Evolutionary conservation across 106 monocot species (phyloP).

Genomic region (Amphibolis antarctica): DNA sequence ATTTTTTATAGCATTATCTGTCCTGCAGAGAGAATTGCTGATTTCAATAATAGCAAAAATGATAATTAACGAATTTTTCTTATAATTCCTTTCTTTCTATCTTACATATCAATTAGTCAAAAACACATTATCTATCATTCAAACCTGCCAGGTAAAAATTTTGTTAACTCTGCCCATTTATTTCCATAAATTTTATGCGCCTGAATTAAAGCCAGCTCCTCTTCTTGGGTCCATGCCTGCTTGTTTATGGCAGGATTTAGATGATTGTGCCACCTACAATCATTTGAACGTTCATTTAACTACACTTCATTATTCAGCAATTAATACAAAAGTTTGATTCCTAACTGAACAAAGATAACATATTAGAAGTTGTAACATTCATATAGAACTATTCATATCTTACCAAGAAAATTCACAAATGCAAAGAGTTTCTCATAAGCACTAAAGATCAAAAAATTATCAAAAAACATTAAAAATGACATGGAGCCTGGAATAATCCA

Average conservation of each 20-base stretch:
- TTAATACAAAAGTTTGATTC: background rate
- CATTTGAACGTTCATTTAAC: background rate
- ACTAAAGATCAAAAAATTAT: too few species aligned
- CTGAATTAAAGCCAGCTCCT: conserved; percentile 19
- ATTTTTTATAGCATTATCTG: conserved; percentile 97
- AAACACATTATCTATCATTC: background rate
- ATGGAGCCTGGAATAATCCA: too few species aligned
- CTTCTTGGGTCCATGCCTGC: conserved; percentile 29
- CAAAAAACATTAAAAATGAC: too few species aligned
- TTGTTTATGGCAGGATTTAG: conserved; percentile 26
- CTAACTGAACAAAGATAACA: background rate
- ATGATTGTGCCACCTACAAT: conserved; percentile 26
- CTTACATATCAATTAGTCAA: too few species aligned
- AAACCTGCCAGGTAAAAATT: conserved; percentile 27
- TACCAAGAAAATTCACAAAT: background rate
- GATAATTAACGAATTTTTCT: background rate
- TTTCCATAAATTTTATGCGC: conserved; percentile 27
- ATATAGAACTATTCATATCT: background rate
- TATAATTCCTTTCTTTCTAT: too few species aligned
- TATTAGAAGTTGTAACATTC: background rate
- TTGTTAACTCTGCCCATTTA: conserved; percentile 29
- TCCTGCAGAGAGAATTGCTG: conserved; percentile 30
- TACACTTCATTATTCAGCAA: background rate
- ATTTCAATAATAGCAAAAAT: background rate
- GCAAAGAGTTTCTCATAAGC: too few species aligned